Evolutionary conservation across 768 basidiomycete species (phyloP).

Genomic region (Tremella yokohamensis): DNA sequence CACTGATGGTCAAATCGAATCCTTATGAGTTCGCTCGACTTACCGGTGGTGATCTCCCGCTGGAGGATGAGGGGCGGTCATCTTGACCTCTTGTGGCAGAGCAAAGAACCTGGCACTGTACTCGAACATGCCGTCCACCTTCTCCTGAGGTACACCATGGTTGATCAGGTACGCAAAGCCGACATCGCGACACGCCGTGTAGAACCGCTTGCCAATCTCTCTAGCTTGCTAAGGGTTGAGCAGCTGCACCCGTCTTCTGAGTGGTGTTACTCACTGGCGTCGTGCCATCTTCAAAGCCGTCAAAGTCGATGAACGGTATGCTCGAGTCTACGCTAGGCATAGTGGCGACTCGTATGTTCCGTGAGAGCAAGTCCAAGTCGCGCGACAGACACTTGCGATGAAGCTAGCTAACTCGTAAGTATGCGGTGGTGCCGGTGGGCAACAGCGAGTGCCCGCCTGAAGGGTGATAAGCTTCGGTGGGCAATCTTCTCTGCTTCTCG

Average conservation of each 20-base stretch:
- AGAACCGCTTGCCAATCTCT: slow-evolving; percentile 23
- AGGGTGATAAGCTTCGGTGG: too few relatives aligned
- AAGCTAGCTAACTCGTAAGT: not conserved
- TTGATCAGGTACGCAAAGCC: slow-evolving; percentile 40
- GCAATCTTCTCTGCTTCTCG: too few relatives aligned
- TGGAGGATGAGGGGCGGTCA: slow-evolving; percentile 35
- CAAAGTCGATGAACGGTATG: slow-evolving; percentile 29
- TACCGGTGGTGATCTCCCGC: slow-evolving; percentile 21
- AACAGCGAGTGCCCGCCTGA: too few relatives aligned
- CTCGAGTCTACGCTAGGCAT: slow-evolving; percentile 16
- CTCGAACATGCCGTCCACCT: slow-evolving; percentile 31
- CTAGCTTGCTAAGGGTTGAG: not conserved
- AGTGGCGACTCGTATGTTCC: not conserved
- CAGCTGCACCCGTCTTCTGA: not conserved
- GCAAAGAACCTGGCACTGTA: slow-evolving; percentile 29
- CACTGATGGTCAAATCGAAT: slow-evolving; percentile 6
- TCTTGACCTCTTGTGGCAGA: slow-evolving; percentile 32
- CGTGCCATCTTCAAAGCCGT: slow-evolving; percentile 23
- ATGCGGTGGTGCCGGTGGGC: too few relatives aligned
- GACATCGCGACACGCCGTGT: slow-evolving; percentile 34
- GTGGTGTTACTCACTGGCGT: not conserved
- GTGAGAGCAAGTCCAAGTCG: not conserved
- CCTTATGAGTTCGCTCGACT: not conserved
- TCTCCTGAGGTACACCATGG: slow-evolving; percentile 21
- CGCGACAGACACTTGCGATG: not conserved